Evolutionary conservation across 2,329 filamentous ascomycete species (phyloP), one percentile per base, ranked within the genome.

Genomic region (Bertia moriformis): DNA sequence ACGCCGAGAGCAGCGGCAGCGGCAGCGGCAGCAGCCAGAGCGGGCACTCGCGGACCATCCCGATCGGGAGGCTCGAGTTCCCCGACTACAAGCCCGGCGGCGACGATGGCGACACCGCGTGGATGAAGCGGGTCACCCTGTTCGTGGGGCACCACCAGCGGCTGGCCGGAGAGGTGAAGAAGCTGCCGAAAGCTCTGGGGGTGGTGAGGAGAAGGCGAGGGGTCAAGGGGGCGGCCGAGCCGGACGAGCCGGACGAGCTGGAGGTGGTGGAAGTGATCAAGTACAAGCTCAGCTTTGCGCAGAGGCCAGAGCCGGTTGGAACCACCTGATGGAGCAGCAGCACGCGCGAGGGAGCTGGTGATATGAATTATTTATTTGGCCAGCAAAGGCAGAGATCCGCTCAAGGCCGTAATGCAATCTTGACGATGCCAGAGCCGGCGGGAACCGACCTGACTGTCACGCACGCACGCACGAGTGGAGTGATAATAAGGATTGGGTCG

Each of bases 41-140:
- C 44, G 19, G 38, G 17, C 19, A 43, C 43, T 15, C 42, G 29
- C 5, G 41, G 39, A n/a, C n/a, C n/a, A 72, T 73, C 1, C 59
- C 66, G 18, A 67, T 93, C 45, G 87, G 87, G 19, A 77, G 73
- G 41, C 67, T 93, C 20, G 70, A 81, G 19, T 93, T 93, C 49
- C 86, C 86, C 2, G 70, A 84, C 48, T 85, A 88, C 54, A 65
- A 73, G 39, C 59, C 72, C 5, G 61, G 70, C 19, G 49, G 52
- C 3, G 49, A 60, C 40, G 63, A 65, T 36, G 49, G 63, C 14
- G 70, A 74, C 48, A 78, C 73, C 0, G 71, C 71, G 7, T 95
- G 88, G 88, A 93, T 89, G 83, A 93, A 86, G 60, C 71, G 75
- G 24, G 86, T 89, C 19, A 84, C 93, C 52, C 63, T 96, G 38